Evolutionary conservation across 2,329 filamentous ascomycete species (phyloP), one percentile per base, ranked within the genome.

Genomic region (Colletotrichum coccodes): DNA sequence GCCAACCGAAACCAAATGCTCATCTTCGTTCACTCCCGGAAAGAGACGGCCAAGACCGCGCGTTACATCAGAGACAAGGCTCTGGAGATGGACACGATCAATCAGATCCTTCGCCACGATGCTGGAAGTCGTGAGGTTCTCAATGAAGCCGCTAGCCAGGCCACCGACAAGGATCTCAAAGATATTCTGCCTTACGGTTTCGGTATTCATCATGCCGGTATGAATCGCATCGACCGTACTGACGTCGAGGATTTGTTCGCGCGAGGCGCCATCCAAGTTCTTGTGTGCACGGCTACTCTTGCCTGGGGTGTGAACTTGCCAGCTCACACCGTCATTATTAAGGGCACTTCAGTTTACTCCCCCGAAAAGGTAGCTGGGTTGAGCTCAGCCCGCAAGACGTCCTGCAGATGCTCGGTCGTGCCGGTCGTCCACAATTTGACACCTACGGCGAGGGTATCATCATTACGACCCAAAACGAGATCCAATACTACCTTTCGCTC

Each of bases 301-400:
- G 96, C 96, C 28, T 99, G 96, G 96, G 96, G 96, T 89, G 96
- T 99, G 77, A 99, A 99, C 80, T 83, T 99, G 77, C 96, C 96
- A 5, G 96, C 96, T 2, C 96, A 99, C 77, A 98, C 96, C 1
- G 96, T 99, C 76, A 95, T 99, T 77, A 99, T 99, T 85, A 99
- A 99, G 82, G 96, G 96, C 63, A 99, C 96, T 1, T 94, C 97
- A 77, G 92, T 99, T 23, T 99, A 99, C 82, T 98, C 96, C 0
- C 96, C 96, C 0, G 96, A 99, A 79, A 98, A 98, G 84, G 96
- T 84, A 96, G 93, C 79, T 99, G 96, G 95, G 95, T 99, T 23
- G 97, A 99, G 79, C 83, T 99, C 61, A 98, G 95, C 76, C 96
- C 96, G 14, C 96, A 99, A 79, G 96, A 99, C 82, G 95, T 99